These are phyloP conservation scores for Geranium incanum DNA, from an alignment of 441 rosid species.

Conservation along the genomic window DNA sequence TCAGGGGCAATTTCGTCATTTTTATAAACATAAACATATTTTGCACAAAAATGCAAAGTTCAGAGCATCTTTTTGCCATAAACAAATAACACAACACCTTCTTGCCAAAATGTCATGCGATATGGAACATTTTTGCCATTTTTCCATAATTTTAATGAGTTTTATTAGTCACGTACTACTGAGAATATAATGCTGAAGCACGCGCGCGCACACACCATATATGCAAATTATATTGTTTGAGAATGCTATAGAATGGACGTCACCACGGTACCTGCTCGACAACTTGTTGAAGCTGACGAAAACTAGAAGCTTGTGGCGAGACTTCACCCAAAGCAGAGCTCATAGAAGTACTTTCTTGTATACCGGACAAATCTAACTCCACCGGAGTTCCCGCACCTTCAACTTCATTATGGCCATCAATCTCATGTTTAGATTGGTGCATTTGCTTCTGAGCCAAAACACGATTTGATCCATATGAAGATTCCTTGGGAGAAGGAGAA, in stretches of 20 bases:
- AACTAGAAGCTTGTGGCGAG: conserved; percentile 73
- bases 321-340: conserved; percentile 56
- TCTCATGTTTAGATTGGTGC: conserved; percentile 28
- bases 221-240: too few relatives aligned
- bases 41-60: too few relatives aligned
- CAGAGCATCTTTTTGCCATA: too few relatives aligned
- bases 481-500: conserved; percentile 40
- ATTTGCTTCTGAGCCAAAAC: conserved; percentile 35
- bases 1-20: too few relatives aligned
- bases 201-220: too few relatives aligned
- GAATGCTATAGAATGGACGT: not conserved
- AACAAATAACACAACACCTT: too few relatives aligned
- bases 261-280: conserved; percentile 52
- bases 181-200: too few relatives aligned
- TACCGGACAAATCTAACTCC: conserved; percentile 44
- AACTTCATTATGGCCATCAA: conserved; percentile 37
- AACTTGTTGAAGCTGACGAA: conserved; percentile 75
- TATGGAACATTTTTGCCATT: too few relatives aligned
- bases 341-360: conserved; percentile 50
- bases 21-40: too few relatives aligned
- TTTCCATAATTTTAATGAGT: too few relatives aligned
- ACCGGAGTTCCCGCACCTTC: conserved; percentile 33
- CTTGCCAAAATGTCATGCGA: too few relatives aligned
- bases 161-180: too few relatives aligned
- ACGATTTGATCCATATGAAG: conserved; percentile 51